Conservation (phyloP, 352 stramenopile species). For the Pythium phragmiticola region DNA sequence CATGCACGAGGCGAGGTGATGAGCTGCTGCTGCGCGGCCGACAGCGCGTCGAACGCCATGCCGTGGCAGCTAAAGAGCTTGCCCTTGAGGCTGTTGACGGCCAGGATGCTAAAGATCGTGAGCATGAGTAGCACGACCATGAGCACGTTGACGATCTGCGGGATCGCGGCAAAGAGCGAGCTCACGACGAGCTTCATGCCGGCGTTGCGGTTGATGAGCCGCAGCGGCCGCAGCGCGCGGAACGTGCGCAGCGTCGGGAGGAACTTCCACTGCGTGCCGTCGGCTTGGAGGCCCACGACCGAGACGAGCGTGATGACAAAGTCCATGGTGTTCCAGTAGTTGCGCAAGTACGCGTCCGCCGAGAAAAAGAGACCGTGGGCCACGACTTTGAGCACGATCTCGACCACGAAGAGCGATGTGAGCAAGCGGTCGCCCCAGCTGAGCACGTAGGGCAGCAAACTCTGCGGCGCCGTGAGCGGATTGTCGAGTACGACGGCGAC, state of each 20-base stretch:
- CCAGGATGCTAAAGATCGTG: constrained; percentile 91
- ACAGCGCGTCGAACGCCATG: constrained; percentile 46
- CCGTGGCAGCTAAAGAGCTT: constrained; percentile 63
- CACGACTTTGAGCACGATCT: constrained; percentile 81
- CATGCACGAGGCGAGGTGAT: constrained; percentile 48
- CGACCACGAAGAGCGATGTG: constrained; percentile 65
- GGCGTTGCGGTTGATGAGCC: constrained; percentile 71
- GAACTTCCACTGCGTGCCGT: constrained; percentile 30
- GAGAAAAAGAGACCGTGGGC: constrained; percentile 61
- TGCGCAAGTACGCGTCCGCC: constrained; percentile 59
- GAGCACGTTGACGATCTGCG: constrained; percentile 80
- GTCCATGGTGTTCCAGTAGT: constrained; percentile 86
- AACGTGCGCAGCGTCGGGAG: constrained; percentile 61
- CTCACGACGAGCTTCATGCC: constrained; percentile 88
- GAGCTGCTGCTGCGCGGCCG: constrained; percentile 29
- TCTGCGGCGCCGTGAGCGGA: constrained; percentile 53
- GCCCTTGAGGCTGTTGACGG: constrained; percentile 91
- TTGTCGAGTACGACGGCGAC: constrained; percentile 74
- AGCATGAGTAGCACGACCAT: constrained; percentile 81
- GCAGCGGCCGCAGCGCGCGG: constrained; percentile 67
- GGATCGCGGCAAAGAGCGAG: constrained; percentile 74
- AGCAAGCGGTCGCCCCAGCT: constrained; percentile 50
- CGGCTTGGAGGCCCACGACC: constrained; percentile 28
- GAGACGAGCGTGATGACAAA: constrained; percentile 70
- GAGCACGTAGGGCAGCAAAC: constrained; percentile 28